A percentile compares a stretch with the other conserved stretches of the same genome.
Conservation (phyloP, 306 rosid species). For the Cotoneaster glaucophyllus region DNA sequence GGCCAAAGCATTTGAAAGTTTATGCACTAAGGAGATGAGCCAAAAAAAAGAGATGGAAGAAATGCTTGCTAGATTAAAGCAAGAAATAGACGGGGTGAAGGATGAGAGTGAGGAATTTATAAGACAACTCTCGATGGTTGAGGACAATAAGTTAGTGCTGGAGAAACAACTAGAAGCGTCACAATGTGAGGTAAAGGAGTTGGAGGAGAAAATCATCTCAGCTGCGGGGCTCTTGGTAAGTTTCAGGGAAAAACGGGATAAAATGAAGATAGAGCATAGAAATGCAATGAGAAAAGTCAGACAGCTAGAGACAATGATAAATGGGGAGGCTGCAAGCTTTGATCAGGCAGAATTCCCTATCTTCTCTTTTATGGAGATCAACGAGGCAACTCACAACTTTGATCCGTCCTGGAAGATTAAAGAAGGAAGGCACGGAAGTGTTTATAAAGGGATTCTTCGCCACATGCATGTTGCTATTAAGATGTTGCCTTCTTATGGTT, state of each 20-base stretch:
- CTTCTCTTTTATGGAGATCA: conserved; percentile 81
- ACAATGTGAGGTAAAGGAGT: conserved; percentile 36
- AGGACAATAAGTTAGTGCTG: conserved; percentile 44
- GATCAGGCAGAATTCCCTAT: conserved; percentile 49
- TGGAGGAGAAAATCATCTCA: conserved; percentile 75
- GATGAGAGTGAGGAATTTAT: conserved; percentile 35
- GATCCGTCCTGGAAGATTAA: conserved; percentile 91
- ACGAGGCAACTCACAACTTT: conserved; percentile 70
- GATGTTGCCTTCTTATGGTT: conserved; percentile 91
- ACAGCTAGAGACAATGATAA: conserved; percentile 35
- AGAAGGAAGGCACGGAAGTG: conserved; percentile 83
- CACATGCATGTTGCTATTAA: conserved; percentile 79
- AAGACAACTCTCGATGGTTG: conserved; percentile 38
- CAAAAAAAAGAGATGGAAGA: conserved; percentile 56
- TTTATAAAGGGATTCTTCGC: conserved; percentile 71
- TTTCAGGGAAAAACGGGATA: conserved; percentile 76
- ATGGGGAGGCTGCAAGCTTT: conserved; percentile 30
- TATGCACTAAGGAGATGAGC: conserved; percentile 40
- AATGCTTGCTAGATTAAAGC: conserved; percentile 33
- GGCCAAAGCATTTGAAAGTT: conserved; percentile 54
- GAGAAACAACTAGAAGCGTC: conserved; percentile 43
- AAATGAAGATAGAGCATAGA: conserved; percentile 42
- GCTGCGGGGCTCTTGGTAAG: conserved; percentile 74
- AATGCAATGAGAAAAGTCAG: conserved; percentile 46
- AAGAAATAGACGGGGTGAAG: conserved; percentile 44